phyloP scores from a whole-genome alignment of 768 basidiomycete genomes.

The Gautieria morchelliformis region DNA sequence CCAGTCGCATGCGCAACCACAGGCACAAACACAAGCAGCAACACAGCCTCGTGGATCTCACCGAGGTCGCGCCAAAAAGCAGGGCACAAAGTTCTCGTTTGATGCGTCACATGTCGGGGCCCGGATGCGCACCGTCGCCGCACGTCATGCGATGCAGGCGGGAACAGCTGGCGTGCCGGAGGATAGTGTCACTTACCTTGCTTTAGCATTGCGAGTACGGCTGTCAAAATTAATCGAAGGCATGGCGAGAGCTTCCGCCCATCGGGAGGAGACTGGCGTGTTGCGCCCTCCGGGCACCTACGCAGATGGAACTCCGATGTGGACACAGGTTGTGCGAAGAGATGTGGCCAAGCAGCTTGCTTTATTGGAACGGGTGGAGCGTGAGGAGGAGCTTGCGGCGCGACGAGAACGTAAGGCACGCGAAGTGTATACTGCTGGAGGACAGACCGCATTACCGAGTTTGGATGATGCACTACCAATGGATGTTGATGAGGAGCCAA shows the following conservation, averaged over 20 bases:
- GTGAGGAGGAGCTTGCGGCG: constrained; percentile 73
- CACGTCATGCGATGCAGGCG: constrained; percentile 43
- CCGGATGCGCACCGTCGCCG: constrained; percentile 59
- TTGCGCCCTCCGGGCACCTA: constrained; percentile 59
- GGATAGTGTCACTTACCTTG: constrained; percentile 68
- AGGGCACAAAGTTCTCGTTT: constrained; percentile 60
- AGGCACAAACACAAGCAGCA: constrained; percentile 23
- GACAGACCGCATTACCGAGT: constrained; percentile 36
- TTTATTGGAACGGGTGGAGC: constrained; percentile 65
- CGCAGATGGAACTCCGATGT: constrained; percentile 62
- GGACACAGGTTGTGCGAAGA: constrained; percentile 65
- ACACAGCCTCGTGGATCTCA: not conserved
- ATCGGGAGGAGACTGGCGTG: constrained; percentile 63
- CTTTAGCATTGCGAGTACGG: constrained; percentile 67
- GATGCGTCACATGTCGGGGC: constrained; percentile 54
- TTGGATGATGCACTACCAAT: constrained; percentile 34
- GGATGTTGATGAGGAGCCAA: constrained; percentile 46
- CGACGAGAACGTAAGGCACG: constrained; percentile 74
- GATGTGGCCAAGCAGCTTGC: constrained; percentile 74
- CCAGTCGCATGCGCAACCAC: constrained; percentile 50
- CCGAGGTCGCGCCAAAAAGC: constrained; percentile 20
- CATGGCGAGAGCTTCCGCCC: constrained; percentile 59
- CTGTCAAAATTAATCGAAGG: constrained; percentile 57
- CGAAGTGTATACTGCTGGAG: constrained; percentile 53
- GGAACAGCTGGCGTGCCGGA: constrained; percentile 40